Evolutionary conservation across 345 rosid species (phyloP), one percentile per base, ranked within the genome.

Genomic region (Geranium brycei): DNA sequence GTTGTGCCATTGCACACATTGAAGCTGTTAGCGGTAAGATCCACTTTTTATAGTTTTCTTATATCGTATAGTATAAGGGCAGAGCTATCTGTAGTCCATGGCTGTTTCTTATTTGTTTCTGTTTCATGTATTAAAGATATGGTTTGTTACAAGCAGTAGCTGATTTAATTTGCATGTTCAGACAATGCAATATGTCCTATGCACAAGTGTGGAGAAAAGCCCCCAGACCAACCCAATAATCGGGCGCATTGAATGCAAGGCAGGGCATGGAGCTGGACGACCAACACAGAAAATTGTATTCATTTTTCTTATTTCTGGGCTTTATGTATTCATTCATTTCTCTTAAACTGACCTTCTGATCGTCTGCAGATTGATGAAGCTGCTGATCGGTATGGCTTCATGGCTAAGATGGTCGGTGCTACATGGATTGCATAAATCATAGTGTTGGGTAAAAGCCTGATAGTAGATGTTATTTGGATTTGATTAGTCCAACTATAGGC

Each of bases 261-360:
- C 95, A 3, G 99, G 97, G 66, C 96, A 90, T 76, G 99, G 99
- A 40, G 91, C 87, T 0, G 97, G 97, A 55, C 96, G 87, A 57
- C 91, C 96, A 35, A 93, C 96, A 0, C 74, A 88, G 75, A 93
- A 93, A 73, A 69, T 74, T 83, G 97, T 89, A 83, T 68, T 35
- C 7, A 7, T 35, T 35, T 35, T 7, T 35, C 41, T 35, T 35
- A 35, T 35, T 35, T 35, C 1, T 18, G 38, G 1, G 14, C 58
- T 35, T 40, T 41, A 2, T 56, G 0, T 23, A 23, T 14, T 7
- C 31, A 12, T 4, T 19, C 12, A 2, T 16, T 47, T 47, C 13
- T 35, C 41, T 35, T 35, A 35, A 35, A 35, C 41, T 35, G 41
- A 35, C 4, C 19, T 3, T 30, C 3, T 35, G 16, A 28, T 15